phyloP scores from a whole-genome alignment of 441 rosid genomes.

The Corymbia citriodora region DNA sequence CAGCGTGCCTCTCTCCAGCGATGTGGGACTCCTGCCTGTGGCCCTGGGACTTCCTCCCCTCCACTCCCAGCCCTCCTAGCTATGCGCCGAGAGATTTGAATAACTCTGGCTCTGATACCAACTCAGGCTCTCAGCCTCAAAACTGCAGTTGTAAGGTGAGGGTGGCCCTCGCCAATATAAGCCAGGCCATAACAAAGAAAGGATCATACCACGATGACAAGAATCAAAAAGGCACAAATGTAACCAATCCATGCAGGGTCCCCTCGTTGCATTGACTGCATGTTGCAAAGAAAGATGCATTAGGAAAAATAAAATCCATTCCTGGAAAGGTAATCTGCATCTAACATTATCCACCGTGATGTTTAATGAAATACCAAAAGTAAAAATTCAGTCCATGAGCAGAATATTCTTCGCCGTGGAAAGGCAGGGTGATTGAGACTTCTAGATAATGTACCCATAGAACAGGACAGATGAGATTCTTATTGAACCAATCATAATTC shows the following conservation, averaged over 20 bases:
- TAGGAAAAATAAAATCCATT: neutral
- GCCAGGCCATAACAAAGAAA: neutral
- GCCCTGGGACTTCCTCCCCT: no score
- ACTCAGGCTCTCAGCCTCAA: no score
- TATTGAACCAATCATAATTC: neutral
- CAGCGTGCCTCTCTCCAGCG: no score
- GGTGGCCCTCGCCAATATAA: no score
- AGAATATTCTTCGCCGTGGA: neutral
- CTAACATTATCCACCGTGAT: neutral
- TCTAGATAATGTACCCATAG: neutral
- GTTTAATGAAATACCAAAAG: neutral
- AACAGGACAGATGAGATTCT: neutral
- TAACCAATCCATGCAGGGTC: constrained; percentile 12
- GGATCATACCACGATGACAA: constrained; percentile 6
- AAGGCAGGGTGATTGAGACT: neutral
- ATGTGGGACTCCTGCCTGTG: no score
- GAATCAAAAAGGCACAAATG: constrained; percentile 1
- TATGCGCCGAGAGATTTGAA: no score
- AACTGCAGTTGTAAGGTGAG: no score
- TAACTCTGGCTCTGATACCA: no score
- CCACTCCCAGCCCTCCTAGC: no score
- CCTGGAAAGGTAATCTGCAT: neutral
- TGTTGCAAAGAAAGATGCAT: constrained; percentile 1
- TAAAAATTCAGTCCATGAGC: neutral
- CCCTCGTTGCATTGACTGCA: constrained; percentile 15